Conservation (phyloP, 306 rosid genomes). For the Gastrolobium bilobum region DNA sequence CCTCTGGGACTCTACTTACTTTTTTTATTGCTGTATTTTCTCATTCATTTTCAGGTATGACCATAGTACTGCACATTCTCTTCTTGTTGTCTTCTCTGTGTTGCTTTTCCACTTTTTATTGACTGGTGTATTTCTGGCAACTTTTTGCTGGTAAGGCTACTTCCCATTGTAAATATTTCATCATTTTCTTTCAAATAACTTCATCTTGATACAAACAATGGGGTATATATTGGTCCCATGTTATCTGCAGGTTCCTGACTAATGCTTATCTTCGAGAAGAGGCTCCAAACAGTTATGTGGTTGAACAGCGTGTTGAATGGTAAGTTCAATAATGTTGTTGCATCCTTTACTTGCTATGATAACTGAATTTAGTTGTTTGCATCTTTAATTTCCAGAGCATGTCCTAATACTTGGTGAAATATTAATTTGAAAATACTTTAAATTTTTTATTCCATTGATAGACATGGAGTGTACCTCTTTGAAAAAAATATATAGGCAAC, state of each 20-base stretch:
- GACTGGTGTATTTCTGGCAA: slow-evolving; percentile 84
- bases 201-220: slow-evolving; percentile 19
- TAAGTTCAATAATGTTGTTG: slow-evolving; percentile 49
- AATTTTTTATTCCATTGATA: slow-evolving; percentile 31
- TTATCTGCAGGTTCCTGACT: slow-evolving; percentile 78
- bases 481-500: too few relatives aligned
- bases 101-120: slow-evolving; percentile 85
- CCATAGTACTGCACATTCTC: slow-evolving; percentile 87
- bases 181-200: slow-evolving; percentile 28
- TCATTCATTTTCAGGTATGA: slow-evolving; percentile 81
- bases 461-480: neutral
- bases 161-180: slow-evolving; percentile 32
- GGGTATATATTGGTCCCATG: slow-evolving; percentile 37
- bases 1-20: slow-evolving; percentile 38
- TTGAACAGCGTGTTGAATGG: slow-evolving; percentile 99
- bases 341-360: slow-evolving; percentile 23
- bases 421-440: slow-evolving; percentile 36
- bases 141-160: slow-evolving; percentile 84
- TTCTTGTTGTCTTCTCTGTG: slow-evolving; percentile 88
- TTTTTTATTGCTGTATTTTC: slow-evolving; percentile 28
- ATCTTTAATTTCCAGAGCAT: slow-evolving; percentile 37
- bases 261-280: slow-evolving; percentile 98
- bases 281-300: slow-evolving; percentile 97
- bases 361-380: slow-evolving; percentile 35
- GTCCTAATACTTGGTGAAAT: slow-evolving; percentile 23